Evolutionary conservation across 164 flowering plant species (phyloP).

Genomic region (Aristolochia californica): DNA sequence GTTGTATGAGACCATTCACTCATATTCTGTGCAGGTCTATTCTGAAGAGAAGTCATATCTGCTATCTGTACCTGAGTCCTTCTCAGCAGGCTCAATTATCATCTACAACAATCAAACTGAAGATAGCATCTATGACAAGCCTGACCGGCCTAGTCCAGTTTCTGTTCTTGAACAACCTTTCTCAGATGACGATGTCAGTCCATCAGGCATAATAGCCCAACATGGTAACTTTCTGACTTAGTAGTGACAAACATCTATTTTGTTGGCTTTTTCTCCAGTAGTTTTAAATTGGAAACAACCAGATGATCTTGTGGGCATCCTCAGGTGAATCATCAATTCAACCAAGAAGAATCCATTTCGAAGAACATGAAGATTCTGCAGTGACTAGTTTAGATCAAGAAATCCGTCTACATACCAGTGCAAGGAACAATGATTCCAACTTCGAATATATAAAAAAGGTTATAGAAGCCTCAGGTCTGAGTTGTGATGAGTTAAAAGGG

Average conservation of each 20-base stretch:
- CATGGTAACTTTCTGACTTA: constrained; percentile 33
- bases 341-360: constrained; percentile 54
- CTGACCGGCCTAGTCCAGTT: constrained; percentile 69
- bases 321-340: constrained; percentile 39
- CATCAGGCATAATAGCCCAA: constrained; percentile 23
- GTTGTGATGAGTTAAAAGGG: constrained; percentile 37
- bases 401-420: constrained; percentile 13
- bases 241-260: not conserved
- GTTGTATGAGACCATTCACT: not conserved
- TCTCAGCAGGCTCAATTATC: constrained; percentile 24
- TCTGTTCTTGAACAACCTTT: constrained; percentile 78
- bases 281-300: too few species aligned
- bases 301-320: constrained; percentile 7
- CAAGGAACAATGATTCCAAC: constrained; percentile 29
- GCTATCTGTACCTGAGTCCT: constrained; percentile 18
- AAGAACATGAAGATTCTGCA: constrained; percentile 29
- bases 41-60: constrained; percentile 17
- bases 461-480: constrained; percentile 40
- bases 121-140: constrained; percentile 20
- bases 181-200: constrained; percentile 56
- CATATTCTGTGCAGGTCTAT: constrained; percentile 23
- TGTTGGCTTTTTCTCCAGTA: not conserved
- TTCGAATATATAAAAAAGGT: constrained; percentile 54
- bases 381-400: constrained; percentile 12
- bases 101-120: constrained; percentile 21